phyloP scores from a whole-genome alignment of 140 eudicot genomes.

The Stevia rebaudiana region DNA sequence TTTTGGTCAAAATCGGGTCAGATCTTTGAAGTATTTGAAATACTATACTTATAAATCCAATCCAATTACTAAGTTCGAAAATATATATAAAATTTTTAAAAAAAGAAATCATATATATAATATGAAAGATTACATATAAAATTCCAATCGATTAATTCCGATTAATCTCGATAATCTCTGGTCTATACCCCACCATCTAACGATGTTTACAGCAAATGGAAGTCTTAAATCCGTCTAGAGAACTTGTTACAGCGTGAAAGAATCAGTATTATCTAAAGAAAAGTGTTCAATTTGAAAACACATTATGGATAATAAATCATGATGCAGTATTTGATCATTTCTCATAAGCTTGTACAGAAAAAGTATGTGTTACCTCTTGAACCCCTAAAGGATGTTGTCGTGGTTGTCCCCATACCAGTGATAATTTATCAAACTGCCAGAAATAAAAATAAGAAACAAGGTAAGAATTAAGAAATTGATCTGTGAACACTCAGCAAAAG shows the following conservation, averaged over 20 bases:
- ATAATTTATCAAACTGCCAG: constrained; percentile 70
- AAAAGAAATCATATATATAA: no score
- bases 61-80: no score
- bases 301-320: not conserved
- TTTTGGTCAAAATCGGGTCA: no score
- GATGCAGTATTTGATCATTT: not conserved
- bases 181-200: no score
- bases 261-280: not conserved
- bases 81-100: no score
- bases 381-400: constrained; percentile 75
- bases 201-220: no score
- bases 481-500: constrained; percentile 3
- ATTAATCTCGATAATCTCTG: no score
- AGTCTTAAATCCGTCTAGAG: no score
- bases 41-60: no score
- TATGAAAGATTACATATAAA: no score
- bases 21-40: no score
- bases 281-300: constrained; percentile 2
- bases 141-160: no score
- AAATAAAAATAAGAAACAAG: constrained; percentile 3
- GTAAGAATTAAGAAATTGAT: constrained; percentile 5
- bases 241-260: constrained; percentile 1
- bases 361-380: constrained; percentile 58
- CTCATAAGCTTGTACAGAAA: constrained; percentile 13
- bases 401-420: constrained; percentile 93